phyloP scores from a whole-genome alignment of 805 yeast species.

The Suhomyces sp. region DNA sequence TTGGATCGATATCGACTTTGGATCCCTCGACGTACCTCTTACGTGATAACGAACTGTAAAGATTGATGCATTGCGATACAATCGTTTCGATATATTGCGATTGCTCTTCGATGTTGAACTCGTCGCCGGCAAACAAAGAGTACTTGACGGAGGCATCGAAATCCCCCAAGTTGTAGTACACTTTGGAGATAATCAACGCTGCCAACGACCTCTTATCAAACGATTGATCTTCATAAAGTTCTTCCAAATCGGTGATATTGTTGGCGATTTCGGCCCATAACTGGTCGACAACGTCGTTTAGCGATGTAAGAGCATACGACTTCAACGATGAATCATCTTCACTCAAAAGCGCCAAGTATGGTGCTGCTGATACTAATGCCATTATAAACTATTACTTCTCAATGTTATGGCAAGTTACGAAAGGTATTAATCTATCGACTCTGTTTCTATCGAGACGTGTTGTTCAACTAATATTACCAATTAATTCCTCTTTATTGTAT shows the following conservation, averaged over 20 bases:
- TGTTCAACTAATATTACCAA: background rate
- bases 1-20: conserved; percentile 48
- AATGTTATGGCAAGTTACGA: background rate
- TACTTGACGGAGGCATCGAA: conserved; percentile 86
- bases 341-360: conserved; percentile 81
- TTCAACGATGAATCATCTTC: conserved; percentile 79
- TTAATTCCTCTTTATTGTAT: background rate
- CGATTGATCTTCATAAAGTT: conserved; percentile 76
- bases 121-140: conserved; percentile 79
- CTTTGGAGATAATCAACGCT: conserved; percentile 89
- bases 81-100: conserved; percentile 92
- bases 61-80: conserved; percentile 87
- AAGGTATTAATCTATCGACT: background rate
- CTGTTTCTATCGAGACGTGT: too few relatives aligned
- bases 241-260: conserved; percentile 82
- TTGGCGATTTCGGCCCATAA: conserved; percentile 98
- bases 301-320: conserved; percentile 77
- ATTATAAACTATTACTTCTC: conserved; percentile 18
- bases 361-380: conserved; percentile 83
- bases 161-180: conserved; percentile 87
- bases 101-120: conserved; percentile 69
- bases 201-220: conserved; percentile 81
- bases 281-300: conserved; percentile 81
- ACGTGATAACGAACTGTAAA: conserved; percentile 68
- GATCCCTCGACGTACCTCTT: conserved; percentile 25